A percentile compares a stretch with the other conserved stretches of the same genome.
Conservation (phyloP, 1,284 basidiomycete species). For the Butyriboletus appendiculatus region DNA sequence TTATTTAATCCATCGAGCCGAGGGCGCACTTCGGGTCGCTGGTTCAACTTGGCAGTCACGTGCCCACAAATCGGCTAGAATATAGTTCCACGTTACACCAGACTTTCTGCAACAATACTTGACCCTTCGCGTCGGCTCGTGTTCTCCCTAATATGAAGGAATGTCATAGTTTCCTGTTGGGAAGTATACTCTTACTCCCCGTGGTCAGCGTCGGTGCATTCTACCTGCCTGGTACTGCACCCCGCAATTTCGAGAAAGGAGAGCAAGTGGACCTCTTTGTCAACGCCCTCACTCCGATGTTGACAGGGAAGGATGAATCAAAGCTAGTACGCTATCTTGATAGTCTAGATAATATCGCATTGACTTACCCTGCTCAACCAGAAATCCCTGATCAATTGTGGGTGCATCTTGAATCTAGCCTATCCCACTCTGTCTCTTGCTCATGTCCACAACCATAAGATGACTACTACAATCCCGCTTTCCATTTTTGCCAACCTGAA, state of each 20-base stretch:
- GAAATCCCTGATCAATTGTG: constrained; percentile 86
- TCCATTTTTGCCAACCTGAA: constrained; percentile 87
- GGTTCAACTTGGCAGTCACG: constrained; percentile 2
- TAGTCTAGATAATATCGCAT: constrained; percentile 4
- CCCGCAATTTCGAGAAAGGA: constrained; percentile 70
- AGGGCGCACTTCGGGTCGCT: too few species aligned
- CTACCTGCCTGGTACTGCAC: constrained; percentile 79
- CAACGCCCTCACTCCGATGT: constrained; percentile 87
- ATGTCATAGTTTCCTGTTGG: constrained; percentile 12
- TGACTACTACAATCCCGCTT: constrained; percentile 86
- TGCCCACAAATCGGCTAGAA: neutral
- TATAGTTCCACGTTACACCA: constrained; percentile 14
- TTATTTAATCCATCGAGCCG: neutral
- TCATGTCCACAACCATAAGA: constrained; percentile 42
- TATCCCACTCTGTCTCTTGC: constrained; percentile 1
- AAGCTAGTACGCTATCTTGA: constrained; percentile 64
- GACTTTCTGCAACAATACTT: neutral
- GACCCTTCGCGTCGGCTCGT: neutral
- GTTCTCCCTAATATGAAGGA: constrained; percentile 23
- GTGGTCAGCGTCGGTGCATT: constrained; percentile 45
- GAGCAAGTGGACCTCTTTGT: constrained; percentile 80
- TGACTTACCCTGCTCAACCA: constrained; percentile 32
- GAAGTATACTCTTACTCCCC: constrained; percentile 22
- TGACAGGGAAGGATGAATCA: constrained; percentile 65
- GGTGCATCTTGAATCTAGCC: constrained; percentile 22